phyloP scores from a whole-genome alignment of 2,329 filamentous ascomycete species.

The Grosmannia clavigera region DNA sequence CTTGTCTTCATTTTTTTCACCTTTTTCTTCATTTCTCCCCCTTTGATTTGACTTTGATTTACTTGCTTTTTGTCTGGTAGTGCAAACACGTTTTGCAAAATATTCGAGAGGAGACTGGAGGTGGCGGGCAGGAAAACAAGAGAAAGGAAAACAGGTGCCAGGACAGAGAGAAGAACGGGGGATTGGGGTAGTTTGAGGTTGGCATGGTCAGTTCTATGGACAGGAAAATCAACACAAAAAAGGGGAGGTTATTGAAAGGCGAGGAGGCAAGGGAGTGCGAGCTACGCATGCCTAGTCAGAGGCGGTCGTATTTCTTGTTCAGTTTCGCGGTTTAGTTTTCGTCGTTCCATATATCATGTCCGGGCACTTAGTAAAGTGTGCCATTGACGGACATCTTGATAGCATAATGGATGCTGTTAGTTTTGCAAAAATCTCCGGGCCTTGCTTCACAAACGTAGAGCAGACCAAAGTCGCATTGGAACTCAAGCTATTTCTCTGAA shows the following conservation, averaged over 20 bases:
- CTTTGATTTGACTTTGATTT: neutral
- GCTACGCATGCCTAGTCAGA: neutral
- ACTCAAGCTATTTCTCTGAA: neutral
- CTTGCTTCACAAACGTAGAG: neutral
- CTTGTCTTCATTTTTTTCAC: neutral
- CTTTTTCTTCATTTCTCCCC: neutral
- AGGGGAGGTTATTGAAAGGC: neutral
- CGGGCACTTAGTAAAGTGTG: neutral
- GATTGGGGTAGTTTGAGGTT: neutral
- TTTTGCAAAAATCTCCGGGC: neutral
- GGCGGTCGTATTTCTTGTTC: neutral
- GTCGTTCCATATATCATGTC: neutral
- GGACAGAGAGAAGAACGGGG: neutral
- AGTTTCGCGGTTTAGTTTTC: neutral
- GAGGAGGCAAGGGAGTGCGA: neutral
- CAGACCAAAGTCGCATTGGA: neutral
- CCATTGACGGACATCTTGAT: neutral
- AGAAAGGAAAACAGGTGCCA: neutral
- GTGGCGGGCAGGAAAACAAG: neutral
- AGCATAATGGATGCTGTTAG: neutral
- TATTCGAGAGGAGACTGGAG: neutral
- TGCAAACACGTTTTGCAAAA: neutral
- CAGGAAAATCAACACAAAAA: neutral
- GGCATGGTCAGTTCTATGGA: neutral
- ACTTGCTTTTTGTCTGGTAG: neutral